phyloP scores from a whole-genome alignment of 352 stramenopile genomes.

The Phytophthora idaei region DNA sequence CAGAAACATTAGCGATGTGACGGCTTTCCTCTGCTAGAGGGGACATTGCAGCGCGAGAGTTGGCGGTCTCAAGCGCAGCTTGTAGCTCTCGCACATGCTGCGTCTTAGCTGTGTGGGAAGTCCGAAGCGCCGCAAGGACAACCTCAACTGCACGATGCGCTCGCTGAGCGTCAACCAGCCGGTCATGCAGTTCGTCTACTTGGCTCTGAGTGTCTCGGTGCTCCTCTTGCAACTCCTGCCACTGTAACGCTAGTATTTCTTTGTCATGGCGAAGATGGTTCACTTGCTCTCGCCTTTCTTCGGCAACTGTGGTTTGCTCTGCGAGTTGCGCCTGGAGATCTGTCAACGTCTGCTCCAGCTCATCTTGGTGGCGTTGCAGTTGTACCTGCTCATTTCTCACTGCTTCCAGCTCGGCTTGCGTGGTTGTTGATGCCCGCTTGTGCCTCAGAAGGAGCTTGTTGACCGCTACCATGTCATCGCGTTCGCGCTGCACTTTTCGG shows the following conservation, averaged over 20 bases:
- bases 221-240: constrained; percentile 58
- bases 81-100: constrained; percentile 40
- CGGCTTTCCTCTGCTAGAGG: not conserved
- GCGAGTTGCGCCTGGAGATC: constrained; percentile 34
- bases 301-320: constrained; percentile 25
- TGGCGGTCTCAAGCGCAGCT: constrained; percentile 16
- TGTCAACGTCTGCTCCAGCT: constrained; percentile 28
- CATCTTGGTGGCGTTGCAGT: constrained; percentile 28
- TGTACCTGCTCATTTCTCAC: constrained; percentile 30
- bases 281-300: constrained; percentile 31
- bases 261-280: constrained; percentile 49
- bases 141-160: constrained; percentile 35
- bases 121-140: constrained; percentile 26
- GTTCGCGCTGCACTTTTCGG: constrained; percentile 37
- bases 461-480: constrained; percentile 47
- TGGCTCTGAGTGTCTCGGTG: constrained; percentile 53
- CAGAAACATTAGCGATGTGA: not conserved
- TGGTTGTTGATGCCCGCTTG: constrained; percentile 30
- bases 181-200: constrained; percentile 60
- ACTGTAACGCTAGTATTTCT: constrained; percentile 44
- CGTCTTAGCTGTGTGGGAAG: constrained; percentile 27
- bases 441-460: constrained; percentile 44
- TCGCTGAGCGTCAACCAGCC: constrained; percentile 54
- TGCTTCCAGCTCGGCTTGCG: constrained; percentile 27
- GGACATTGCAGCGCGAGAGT: constrained; percentile 1